These are phyloP conservation scores for Logfia minima DNA, from an alignment of 129 eudicot genomes.

Conservation along the genomic window DNA sequence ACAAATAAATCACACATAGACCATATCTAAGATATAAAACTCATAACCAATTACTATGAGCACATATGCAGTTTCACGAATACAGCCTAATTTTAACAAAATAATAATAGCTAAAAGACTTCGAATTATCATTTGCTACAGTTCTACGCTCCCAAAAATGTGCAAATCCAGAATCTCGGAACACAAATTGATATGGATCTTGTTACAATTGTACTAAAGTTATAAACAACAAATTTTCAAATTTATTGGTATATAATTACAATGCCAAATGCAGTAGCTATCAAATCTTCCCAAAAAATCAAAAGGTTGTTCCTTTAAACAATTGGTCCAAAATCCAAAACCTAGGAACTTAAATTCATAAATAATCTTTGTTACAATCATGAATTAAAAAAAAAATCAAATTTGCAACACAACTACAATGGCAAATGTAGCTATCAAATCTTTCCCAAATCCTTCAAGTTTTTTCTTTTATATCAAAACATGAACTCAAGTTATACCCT, in stretches of 20 bases:
- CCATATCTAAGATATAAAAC: neutral
- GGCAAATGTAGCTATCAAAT: neutral
- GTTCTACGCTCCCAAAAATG: neutral
- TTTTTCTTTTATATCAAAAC: neutral
- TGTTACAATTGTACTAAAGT: neutral
- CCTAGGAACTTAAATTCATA: neutral
- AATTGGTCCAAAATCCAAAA: neutral
- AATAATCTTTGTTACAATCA: neutral
- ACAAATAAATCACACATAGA: neutral
- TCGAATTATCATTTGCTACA: neutral
- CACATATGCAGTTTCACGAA: neutral
- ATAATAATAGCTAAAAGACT: neutral
- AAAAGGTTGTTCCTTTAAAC: neutral
- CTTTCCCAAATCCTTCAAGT: neutral
- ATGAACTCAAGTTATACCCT: constrained; percentile 4
- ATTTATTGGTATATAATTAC: neutral
- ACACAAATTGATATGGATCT: neutral
- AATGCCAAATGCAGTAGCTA: neutral
- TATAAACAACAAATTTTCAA: neutral
- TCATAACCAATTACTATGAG: neutral
- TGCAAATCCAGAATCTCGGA: constrained; percentile 4
- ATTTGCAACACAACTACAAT: neutral
- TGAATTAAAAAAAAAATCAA: neutral
- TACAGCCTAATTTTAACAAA: too few relatives aligned
- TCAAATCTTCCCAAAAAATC: neutral